Conservation (phyloP, 768 basidiomycete genomes). For the Neoboletus magnificus region DNA sequence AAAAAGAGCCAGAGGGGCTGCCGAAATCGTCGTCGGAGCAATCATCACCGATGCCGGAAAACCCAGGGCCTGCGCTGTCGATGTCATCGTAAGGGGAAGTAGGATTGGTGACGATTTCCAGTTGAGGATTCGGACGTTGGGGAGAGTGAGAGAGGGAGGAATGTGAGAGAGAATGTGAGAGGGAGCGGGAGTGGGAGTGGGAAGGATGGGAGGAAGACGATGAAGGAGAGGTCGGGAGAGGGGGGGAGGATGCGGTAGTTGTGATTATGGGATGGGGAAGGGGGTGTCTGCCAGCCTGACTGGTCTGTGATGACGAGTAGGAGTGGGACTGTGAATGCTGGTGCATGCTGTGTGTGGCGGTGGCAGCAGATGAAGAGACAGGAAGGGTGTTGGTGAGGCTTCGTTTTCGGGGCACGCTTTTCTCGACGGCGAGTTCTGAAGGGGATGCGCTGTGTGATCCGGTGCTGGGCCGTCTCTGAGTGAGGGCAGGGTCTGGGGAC, state of each 20-base stretch:
- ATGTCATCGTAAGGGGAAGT: constrained; percentile 54
- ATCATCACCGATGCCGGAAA: constrained; percentile 20
- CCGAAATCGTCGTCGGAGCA: constrained; percentile 26
- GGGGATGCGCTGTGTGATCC: constrained; percentile 42
- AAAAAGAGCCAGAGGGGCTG: constrained; percentile 16
- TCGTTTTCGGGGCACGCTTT: constrained; percentile 63
- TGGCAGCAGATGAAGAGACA: constrained; percentile 18
- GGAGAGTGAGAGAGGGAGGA: constrained; percentile 21
- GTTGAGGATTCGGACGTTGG: constrained; percentile 17
- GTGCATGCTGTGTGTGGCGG: constrained; percentile 17
- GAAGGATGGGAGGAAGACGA: constrained; percentile 27
- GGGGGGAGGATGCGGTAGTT: constrained; percentile 30
- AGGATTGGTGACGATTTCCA: constrained; percentile 30
- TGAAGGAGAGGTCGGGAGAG: constrained; percentile 19
- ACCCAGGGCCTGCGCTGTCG: constrained; percentile 41
- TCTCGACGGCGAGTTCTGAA: constrained; percentile 43
- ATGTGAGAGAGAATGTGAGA: constrained; percentile 21
- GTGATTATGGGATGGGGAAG: constrained; percentile 32
- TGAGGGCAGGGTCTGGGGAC: constrained; percentile 28
- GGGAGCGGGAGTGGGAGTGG: constrained; percentile 19
- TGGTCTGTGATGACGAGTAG: constrained; percentile 15
- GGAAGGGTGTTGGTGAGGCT: constrained; percentile 53
- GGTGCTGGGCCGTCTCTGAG: constrained; percentile 37
- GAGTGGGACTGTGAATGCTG: constrained; percentile 30
- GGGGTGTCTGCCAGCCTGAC: neutral